Evolutionary conservation across 2,329 filamentous ascomycete species (phyloP), one percentile per base, ranked within the genome.

Genomic region (Fusarium udum): DNA sequence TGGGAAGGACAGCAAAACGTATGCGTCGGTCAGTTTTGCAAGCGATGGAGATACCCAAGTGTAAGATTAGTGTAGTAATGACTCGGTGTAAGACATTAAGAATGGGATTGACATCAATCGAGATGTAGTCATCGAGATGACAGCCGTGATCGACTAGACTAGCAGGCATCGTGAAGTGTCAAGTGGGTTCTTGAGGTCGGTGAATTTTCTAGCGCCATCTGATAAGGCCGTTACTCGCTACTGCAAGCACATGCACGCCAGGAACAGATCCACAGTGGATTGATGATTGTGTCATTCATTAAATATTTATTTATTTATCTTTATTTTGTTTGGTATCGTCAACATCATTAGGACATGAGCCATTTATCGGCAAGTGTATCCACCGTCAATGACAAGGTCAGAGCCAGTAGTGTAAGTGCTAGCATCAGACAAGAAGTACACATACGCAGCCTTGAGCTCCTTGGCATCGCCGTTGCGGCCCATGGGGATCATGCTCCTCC

Each of bases 401-500:
- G 88, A 85, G 8, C 89, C 93, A 18, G 93, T 95, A 10, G 91
- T 93, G 82, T 94, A 95, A 46, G 89, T 91, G 65, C 91, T 90
- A 9, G 93, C 93, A 80, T 95, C 92, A 55, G 89, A 92, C 39
- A 92, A 89, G 43, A 95, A 86, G 82, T 94, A 95, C 58, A 95
- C 85, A 80, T 92, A 95, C n/a, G 91, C 92, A 13, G 91, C 92
- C 84, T 93, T 93, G 74, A 94, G 84, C 85, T 95, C 92, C 77
- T 91, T 89, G 4, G 89, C 84, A 60, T 89, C 83, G 9, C 91
- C 92, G 78, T 93, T 89, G 75, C 92, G 85, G 43, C 87, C 91
- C 88, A 94, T 90, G 52, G 92, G 92, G 59, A 92, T 94, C 87
- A 93, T 93, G 78, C 88, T 87, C 78, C 88, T 87, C 92, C 92